Evolutionary conservation across 768 basidiomycete genomes (phyloP), one percentile per base, ranked within the genome.

Genomic region (Leccinellum rugosiceps): DNA sequence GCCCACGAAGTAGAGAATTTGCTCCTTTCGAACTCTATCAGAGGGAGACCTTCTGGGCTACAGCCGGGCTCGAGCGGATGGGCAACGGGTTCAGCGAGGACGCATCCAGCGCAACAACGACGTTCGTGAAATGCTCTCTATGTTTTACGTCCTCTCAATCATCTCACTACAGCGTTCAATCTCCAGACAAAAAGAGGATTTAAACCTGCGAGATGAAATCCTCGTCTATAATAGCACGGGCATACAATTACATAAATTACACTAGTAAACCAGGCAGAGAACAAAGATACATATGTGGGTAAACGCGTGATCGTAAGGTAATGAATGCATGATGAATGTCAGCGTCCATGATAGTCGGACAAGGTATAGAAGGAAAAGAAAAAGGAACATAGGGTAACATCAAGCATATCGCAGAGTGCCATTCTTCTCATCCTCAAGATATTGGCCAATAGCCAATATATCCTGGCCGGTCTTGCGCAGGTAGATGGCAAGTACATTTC

Each of bases 391-490:
- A 45, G 53, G 45, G 43, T 59, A 55, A 28, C 31, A 61, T 68
- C 64, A 76, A 41, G 73, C 69, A 44, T 68, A 60, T 57, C 77
- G 76, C 49, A 91, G 67, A 47, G 76, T 79, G 31, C 89, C 89
- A 65, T 86, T 88, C 75, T 86, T 87, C 68, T 91, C 88, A 61
- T 93, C 91, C 61, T 91, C 90, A 11, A 93, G 76, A 69, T 90
- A 93, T 67, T 90, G 87, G 15, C 89, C 89, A 63, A 93, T 90
- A n/a, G 91, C 91, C 44, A 90, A 75, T 44, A 92, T 87, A 70
- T 91, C 90, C 66, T 89, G 83, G 21, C 91, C 91, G 10, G 89
- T 77, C 10, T 87, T 80, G 28, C 82, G 82, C 58, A 93, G 71
- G 70, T 93, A 93, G 14, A 83, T 81, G 38, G 85, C 85, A 8